phyloP scores from a whole-genome alignment of 1,139 yeast species.

The Blastobotrys malaysiensis region DNA sequence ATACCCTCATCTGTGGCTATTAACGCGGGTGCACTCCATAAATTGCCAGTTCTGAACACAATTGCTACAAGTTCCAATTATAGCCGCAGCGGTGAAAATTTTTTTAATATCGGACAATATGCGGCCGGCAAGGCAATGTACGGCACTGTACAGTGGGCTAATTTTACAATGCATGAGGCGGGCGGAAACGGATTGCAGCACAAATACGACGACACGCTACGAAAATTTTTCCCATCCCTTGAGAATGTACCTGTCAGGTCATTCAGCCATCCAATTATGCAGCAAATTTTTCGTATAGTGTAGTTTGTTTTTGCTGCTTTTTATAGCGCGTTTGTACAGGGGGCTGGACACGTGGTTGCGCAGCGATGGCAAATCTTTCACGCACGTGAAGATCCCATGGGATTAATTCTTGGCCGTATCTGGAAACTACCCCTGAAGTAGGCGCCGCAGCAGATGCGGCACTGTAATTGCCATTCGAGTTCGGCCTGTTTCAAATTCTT shows the following conservation, averaged over 20 bases:
- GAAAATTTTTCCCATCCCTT: background rate
- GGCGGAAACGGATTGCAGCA: background rate
- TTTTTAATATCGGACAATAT: background rate
- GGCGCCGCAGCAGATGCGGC: too few species aligned
- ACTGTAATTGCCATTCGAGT: too few species aligned
- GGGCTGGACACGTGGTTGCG: background rate
- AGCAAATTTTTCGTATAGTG: background rate
- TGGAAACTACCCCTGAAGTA: background rate
- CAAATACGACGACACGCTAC: background rate
- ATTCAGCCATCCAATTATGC: background rate
- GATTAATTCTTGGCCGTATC: background rate
- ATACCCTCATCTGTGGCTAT: too few species aligned
- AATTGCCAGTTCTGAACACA: too few species aligned
- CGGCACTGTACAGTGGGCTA: background rate
- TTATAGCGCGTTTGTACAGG: background rate
- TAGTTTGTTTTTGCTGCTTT: background rate
- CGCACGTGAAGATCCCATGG: background rate
- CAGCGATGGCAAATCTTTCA: background rate
- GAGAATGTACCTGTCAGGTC: background rate
- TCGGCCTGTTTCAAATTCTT: too few species aligned
- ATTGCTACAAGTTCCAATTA: background rate
- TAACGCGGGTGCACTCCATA: too few species aligned
- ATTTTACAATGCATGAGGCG: background rate
- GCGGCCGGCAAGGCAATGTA: background rate
- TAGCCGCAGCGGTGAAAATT: background rate